phyloP scores from a whole-genome alignment of 2,329 filamentous ascomycete genomes.

The Epichloe gansuensis region DNA sequence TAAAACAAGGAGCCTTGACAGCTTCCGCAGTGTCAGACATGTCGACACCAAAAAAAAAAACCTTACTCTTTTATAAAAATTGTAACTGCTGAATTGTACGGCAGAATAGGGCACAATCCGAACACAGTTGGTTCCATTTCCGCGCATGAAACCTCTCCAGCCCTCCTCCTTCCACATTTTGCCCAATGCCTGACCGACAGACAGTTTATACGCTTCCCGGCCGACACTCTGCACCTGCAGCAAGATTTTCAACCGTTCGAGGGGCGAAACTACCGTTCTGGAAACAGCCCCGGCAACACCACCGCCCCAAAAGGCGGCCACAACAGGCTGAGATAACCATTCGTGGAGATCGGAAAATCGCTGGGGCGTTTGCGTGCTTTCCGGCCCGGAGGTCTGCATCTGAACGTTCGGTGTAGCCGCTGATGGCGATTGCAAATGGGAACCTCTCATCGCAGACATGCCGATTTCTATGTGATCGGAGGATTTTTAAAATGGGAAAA shows the following conservation, averaged over 20 bases:
- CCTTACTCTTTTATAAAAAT: slow-evolving; percentile 82
- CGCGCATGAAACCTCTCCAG: slow-evolving; percentile 93
- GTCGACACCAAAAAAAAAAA: background rate
- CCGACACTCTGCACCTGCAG: slow-evolving; percentile 90
- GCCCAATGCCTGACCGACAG: slow-evolving; percentile 70
- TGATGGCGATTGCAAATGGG: slow-evolving; percentile 8
- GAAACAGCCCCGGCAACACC: slow-evolving; percentile 95
- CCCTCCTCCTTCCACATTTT: slow-evolving; percentile 98
- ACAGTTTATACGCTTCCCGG: slow-evolving; percentile 84
- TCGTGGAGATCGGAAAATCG: slow-evolving; percentile 27
- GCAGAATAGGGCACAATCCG: slow-evolving; percentile 97
- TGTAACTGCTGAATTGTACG: slow-evolving; percentile 96
- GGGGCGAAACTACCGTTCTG: slow-evolving; percentile 86
- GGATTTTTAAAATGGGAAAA: background rate
- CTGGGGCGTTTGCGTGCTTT: slow-evolving; percentile 11
- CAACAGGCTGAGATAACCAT: slow-evolving; percentile 64
- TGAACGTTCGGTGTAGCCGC: slow-evolving; percentile 2
- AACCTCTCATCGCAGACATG: slow-evolving; percentile 20
- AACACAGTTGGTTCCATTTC: slow-evolving; percentile 96
- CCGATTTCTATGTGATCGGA: slow-evolving; percentile 3
- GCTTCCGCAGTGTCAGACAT: background rate
- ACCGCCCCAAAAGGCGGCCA: slow-evolving; percentile 86
- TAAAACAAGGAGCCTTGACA: background rate
- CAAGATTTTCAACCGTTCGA: slow-evolving; percentile 94
- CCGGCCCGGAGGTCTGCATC: slow-evolving; percentile 16